phyloP scores from a whole-genome alignment of 192 early-diverging fungal species.

The Podila verticillata region DNA sequence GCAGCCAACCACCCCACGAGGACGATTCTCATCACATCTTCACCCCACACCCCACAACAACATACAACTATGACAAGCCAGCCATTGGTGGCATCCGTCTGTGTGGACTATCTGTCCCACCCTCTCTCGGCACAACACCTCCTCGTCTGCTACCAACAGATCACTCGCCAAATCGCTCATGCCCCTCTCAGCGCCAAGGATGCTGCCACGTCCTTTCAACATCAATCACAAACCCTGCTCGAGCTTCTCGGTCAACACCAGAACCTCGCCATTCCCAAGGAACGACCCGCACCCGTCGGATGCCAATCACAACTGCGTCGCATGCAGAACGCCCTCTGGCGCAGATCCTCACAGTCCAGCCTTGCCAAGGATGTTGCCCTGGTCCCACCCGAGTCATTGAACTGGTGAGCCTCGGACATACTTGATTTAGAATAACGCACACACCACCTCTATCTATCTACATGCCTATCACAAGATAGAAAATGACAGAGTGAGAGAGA shows the following conservation, averaged over 20 bases:
- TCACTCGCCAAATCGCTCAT: constrained; percentile 48
- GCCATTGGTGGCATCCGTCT: constrained; percentile 39
- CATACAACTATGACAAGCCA: constrained; percentile 39
- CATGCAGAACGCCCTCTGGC: constrained; percentile 51
- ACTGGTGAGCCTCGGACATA: constrained; percentile 25
- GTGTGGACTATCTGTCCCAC: constrained; percentile 49
- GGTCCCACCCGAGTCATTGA: constrained; percentile 45
- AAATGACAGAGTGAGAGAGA: too few species aligned
- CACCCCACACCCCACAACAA: neutral
- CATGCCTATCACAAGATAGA: too few species aligned
- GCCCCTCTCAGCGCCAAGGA: constrained; percentile 40
- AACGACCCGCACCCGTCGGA: constrained; percentile 38
- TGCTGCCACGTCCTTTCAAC: constrained; percentile 45
- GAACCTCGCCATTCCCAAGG: constrained; percentile 39
- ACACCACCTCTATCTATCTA: too few species aligned
- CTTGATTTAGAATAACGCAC: neutral
- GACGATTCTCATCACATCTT: too few species aligned
- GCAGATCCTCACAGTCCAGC: constrained; percentile 35
- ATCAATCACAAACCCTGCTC: constrained; percentile 36
- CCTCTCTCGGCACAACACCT: constrained; percentile 42
- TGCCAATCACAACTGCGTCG: constrained; percentile 32
- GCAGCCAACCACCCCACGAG: neutral
- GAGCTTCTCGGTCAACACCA: constrained; percentile 33
- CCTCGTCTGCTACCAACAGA: constrained; percentile 50
- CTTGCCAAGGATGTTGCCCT: constrained; percentile 47